Base-by-base conservation (phyloP, 768 basidiomycete genomes). In the Punctularia strigosozonata region DNA sequence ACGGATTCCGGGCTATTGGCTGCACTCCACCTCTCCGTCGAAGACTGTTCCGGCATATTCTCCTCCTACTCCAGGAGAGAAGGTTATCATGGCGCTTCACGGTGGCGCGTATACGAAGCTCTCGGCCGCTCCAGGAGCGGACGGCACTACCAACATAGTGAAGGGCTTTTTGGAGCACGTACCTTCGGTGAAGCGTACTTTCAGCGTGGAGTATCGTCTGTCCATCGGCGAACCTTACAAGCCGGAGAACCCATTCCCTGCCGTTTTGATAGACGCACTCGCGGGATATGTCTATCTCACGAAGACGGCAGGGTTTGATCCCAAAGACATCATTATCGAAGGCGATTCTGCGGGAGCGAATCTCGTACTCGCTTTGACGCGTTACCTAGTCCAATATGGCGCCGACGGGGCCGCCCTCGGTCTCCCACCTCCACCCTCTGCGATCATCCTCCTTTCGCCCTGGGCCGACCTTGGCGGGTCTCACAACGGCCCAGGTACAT, bases 191-290 rank as follows among this genome's bases (percentile, higher is more conserved):
- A 53, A 61, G 22, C 71, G 77, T 28, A 59, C 65, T 4, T 69
- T 83, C 49, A 68, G 70, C 12, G 48, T 84, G 35, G 86, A 87
- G 56, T 90, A 89, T 55, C 77, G 84, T 4, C 68, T 80, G 31
- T 72, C 75, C 26, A 58, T 72, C 5, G 52, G 57, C 10, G 52
- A 59, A 35, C 66, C 73, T 19, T 59, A 59, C 49, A 43, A 51
- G 21, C 55, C 62, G 8, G 57, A 56, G 4, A 57, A 68, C 15
- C 56, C 73, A 0, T 77, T 75, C 52, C 75, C 76, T 1, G 62
- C 71, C 0, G 66, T 69, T 0, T 56, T 78, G 2, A 41, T 77
- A 14, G 76, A 77, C 47, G 68, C 59, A 2, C 33, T 75, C 7
- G 63, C 70, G 0, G 71, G 66, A 3, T 76, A 72, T 43, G 34